Base-by-base conservation (phyloP, 2,329 filamentous ascomycete species). In the Nigrospora oryzae region DNA sequence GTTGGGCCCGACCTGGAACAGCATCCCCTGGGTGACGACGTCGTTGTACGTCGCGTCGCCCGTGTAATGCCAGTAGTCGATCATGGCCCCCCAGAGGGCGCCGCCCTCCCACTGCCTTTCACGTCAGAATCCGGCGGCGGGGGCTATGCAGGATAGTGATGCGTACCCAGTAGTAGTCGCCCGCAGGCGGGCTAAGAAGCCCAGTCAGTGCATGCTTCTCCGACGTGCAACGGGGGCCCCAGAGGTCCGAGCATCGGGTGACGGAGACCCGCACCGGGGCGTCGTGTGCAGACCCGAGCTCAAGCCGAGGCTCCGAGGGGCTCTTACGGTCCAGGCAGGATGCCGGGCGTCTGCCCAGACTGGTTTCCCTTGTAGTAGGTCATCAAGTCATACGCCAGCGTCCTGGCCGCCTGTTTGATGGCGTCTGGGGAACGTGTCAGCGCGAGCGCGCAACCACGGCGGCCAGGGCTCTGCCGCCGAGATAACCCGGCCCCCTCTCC, bases 11-110 rank as follows among this genome's bases (percentile, higher is more conserved):
- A 66, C 61, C 51, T 75, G 73, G 46, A 61, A 67, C 2, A 70
- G 56, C 51, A 77, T 49, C 2, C 64, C 70, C 54, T 66, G 61
- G 44, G 63, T 73, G 42, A 70, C 58, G 10, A 72, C 61, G n/a
- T 66, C 58, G 48, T 77, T 77, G 58, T 76, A 77, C 19, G 66
- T 67, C 3, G 53, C 51, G 51, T 79, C 74, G 23, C 72, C 73
- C 1, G 74, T 78, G 44, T 70, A 70, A 51, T 75, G 71, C 71
- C 71, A 77, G 36, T 62, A 62, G 43, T 63, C 58, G 39, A 62
- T 58, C 55, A 61, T 57, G 17, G 59, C 47, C 11, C 58, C 59
- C 58, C 59, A 63, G 36, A 63, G 46, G 7, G 60, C 60, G 38
- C 58, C 60, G 14, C 56, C 60, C 48, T 63, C 58, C 60, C 60